Percentiles rank a stretch among this genome's conserved stretches.
phyloP scores from a whole-genome alignment of 106 monocot genomes.

The Hemerocallis citrina region DNA sequence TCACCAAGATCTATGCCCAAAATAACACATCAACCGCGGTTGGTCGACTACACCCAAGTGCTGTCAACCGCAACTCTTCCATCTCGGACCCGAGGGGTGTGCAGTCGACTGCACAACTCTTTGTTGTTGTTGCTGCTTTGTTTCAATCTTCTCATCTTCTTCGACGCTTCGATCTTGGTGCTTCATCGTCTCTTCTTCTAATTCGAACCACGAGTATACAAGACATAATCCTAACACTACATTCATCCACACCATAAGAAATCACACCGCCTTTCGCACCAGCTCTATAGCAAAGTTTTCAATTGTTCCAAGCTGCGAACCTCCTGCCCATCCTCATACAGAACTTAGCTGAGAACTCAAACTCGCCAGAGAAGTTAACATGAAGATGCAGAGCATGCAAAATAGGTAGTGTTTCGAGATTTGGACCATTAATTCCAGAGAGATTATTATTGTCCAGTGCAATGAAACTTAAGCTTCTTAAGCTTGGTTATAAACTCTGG shows the following conservation, averaged over 20 bases:
- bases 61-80: too few species aligned
- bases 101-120: too few species aligned
- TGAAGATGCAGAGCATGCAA: constrained; percentile 50
- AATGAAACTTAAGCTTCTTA: constrained; percentile 43
- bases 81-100: too few species aligned
- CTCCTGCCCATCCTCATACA: constrained; percentile 65
- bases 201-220: not conserved
- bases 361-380: constrained; percentile 51
- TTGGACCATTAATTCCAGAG: constrained; percentile 27
- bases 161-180: constrained; percentile 17
- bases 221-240: constrained; percentile 15
- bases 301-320: constrained; percentile 78
- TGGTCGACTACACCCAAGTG: too few species aligned
- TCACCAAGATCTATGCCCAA: too few species aligned
- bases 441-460: constrained; percentile 60
- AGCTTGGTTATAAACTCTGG: constrained; percentile 46
- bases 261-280: too few species aligned
- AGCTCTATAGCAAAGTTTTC: constrained; percentile 50
- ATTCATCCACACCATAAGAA: constrained; percentile 55
- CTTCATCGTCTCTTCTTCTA: too few species aligned
- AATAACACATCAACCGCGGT: too few species aligned
- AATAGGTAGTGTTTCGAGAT: constrained; percentile 33
- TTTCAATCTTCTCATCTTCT: too few species aligned
- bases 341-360: constrained; percentile 48
- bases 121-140: too few species aligned